Evolutionary conservation across 108 stramenopile species (phyloP).

Genomic region (Skeletonema potamos): DNA sequence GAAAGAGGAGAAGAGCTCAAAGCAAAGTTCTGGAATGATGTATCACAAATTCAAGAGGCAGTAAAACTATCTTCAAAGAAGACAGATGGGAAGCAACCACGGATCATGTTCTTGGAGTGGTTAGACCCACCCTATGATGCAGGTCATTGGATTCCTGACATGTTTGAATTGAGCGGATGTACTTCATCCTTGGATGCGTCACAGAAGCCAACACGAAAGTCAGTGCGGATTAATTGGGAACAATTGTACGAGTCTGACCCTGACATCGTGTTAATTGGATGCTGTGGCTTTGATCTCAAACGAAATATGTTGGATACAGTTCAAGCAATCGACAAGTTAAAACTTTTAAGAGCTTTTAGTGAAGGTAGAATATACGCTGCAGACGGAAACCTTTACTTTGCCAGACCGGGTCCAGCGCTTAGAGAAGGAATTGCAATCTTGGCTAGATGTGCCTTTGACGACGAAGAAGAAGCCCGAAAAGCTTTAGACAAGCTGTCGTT

Average conservation of each 20-base stretch:
- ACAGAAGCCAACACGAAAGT: conserved; percentile 43
- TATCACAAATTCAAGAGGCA: conserved; percentile 25
- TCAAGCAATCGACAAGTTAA: conserved; percentile 32
- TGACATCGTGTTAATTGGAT: conserved; percentile 82
- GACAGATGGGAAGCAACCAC: conserved; percentile 28
- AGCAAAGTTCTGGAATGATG: conserved; percentile 36
- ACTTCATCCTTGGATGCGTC: conserved; percentile 19
- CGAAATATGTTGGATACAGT: conserved; percentile 68
- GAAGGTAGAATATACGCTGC: conserved; percentile 63
- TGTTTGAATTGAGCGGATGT: conserved; percentile 79
- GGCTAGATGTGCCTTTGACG: conserved; percentile 65
- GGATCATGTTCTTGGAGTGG: conserved; percentile 88
- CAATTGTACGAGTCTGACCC: conserved; percentile 66
- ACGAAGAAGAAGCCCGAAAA: conserved; percentile 36
- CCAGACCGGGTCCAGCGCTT: conserved; percentile 82
- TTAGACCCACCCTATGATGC: conserved; percentile 88
- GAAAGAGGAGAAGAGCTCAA: conserved; percentile 52
- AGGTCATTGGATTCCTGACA: conserved; percentile 92
- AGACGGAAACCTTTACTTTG: conserved; percentile 88
- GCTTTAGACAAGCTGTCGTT: conserved; percentile 49
- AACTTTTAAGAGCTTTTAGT: conserved; percentile 57
- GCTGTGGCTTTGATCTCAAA: conserved; percentile 89
- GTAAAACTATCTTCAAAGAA: background rate
- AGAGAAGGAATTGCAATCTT: conserved; percentile 76
- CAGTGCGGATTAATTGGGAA: conserved; percentile 57